Base-by-base conservation (phyloP, 352 stramenopile species). In the Pythium vanterpoolii region DNA sequence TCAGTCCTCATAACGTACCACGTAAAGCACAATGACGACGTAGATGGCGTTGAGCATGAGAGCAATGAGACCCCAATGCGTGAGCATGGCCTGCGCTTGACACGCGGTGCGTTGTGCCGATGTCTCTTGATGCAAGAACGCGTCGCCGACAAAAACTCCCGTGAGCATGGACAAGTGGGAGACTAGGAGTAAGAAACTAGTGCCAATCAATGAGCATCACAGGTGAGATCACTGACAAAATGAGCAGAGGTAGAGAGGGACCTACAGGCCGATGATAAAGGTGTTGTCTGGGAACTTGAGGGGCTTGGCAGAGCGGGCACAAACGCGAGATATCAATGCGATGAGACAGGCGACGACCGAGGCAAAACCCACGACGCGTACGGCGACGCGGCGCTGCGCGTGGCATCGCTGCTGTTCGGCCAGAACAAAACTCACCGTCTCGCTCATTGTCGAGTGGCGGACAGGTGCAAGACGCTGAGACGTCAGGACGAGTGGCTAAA, bases 1-100 rank as follows among this genome's bases (percentile, higher is more conserved):
- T n/a, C n/a, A n/a, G n/a, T n/a, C n/a, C n/a, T n/a, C n/a, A n/a
- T n/a, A n/a, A 56, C 58, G 31, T 38, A 66, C 60, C 60, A 57
- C 24, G 27, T 57, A 66, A n/a, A 66, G 36, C 34, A 39, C 51
- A 11, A 66, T 2, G 14, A 66, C 51, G 16, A 50, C 52, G 30
- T 66, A 66, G 26, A 66, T 66, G 18, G 60, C 60, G 51, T 66
- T 61, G 13, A 44, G n/a, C 51, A 61, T 61, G 51, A 66, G 60
- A 16, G 45, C 40, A 23, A 58, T 38, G 27, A 61, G 55, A 9
- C 43, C 60, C 60, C 60, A 66, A 36, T 66, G 60, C 36, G 53
- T 51, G 27, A 49, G 28, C 5, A 52, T 33, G 27, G 45, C 60
- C 51, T 66, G 60, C 23, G 21, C 33, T 23, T 57, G 45, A 45